phyloP scores from a whole-genome alignment of 164 flowering plant genomes.

The Aristolochia contorta region DNA sequence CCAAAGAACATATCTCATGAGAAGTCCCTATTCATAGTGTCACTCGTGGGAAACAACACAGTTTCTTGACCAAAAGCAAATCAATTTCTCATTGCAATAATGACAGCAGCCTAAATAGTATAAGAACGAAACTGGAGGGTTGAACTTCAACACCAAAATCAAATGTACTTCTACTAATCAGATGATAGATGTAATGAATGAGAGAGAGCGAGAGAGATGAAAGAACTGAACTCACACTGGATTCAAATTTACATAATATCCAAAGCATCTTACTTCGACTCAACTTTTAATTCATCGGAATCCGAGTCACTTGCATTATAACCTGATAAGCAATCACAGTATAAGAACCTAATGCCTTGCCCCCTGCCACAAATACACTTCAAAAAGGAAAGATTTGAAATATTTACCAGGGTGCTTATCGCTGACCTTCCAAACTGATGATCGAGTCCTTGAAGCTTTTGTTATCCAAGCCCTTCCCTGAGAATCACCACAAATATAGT shows the following conservation, averaged over 20 bases:
- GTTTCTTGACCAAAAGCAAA: no score
- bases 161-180: no score
- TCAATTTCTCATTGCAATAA: no score
- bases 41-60: no score
- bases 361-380: neutral
- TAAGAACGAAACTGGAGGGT: no score
- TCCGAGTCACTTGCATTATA: slow-evolving; percentile 77
- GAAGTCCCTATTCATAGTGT: no score
- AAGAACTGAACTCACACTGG: slow-evolving; percentile 17
- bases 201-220: no score
- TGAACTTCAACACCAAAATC: no score
- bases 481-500: neutral
- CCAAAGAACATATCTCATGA: no score
- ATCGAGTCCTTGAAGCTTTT: slow-evolving; percentile 60
- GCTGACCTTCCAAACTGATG: slow-evolving; percentile 66
- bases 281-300: slow-evolving; percentile 46
- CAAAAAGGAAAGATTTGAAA: neutral
- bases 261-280: slow-evolving; percentile 5
- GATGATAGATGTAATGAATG: no score
- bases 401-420: slow-evolving; percentile 64
- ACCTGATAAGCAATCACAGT: slow-evolving; percentile 22
- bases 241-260: neutral
- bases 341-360: neutral
- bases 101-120: no score
- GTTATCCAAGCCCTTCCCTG: slow-evolving; percentile 77